Evolutionary conservation across 169 alveolate species (phyloP).

Genomic region (Ichthyophthirius multifiliis): DNA sequence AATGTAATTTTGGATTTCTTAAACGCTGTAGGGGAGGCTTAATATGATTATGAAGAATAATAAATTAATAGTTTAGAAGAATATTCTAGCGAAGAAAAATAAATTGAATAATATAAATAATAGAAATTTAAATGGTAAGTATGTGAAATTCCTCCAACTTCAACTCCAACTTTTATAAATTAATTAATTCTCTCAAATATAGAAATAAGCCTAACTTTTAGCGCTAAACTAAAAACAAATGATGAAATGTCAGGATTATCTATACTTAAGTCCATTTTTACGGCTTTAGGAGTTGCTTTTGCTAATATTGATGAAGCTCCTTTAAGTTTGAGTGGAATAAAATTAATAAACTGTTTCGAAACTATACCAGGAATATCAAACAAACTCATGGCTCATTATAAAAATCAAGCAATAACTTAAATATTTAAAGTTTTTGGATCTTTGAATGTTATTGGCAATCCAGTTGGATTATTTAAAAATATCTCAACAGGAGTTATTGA

Average conservation of each 20-base stretch:
- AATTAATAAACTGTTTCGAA: slow-evolving; percentile 66
- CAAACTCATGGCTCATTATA: slow-evolving; percentile 62
- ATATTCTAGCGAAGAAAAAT: not conserved
- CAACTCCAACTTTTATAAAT: slow-evolving; percentile 6
- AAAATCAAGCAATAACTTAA: slow-evolving; percentile 56
- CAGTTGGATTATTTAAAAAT: slow-evolving; percentile 69
- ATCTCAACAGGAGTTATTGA: slow-evolving; percentile 84
- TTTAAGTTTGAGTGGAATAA: slow-evolving; percentile 61
- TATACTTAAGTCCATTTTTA: not conserved
- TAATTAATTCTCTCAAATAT: not conserved
- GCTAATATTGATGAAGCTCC: slow-evolving; percentile 85
- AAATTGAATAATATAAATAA: not conserved
- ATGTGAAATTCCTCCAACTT: slow-evolving; percentile 11
- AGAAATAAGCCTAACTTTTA: not conserved
- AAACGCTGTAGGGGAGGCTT: not conserved
- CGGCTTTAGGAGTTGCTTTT: slow-evolving; percentile 61
- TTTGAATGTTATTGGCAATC: slow-evolving; percentile 61
- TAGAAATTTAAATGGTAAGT: not conserved
- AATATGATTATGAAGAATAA: not conserved
- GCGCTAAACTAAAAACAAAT: not conserved
- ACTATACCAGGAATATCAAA: slow-evolving; percentile 49
- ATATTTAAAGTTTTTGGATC: slow-evolving; percentile 21
- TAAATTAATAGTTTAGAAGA: not conserved
- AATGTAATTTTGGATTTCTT: slow-evolving; percentile 3
- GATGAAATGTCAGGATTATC: not conserved